Percentiles rank a stretch among this genome's conserved stretches.
Conservation (phyloP, 1,284 basidiomycete species). For the Pseudomicrostroma phylloplanum region DNA sequence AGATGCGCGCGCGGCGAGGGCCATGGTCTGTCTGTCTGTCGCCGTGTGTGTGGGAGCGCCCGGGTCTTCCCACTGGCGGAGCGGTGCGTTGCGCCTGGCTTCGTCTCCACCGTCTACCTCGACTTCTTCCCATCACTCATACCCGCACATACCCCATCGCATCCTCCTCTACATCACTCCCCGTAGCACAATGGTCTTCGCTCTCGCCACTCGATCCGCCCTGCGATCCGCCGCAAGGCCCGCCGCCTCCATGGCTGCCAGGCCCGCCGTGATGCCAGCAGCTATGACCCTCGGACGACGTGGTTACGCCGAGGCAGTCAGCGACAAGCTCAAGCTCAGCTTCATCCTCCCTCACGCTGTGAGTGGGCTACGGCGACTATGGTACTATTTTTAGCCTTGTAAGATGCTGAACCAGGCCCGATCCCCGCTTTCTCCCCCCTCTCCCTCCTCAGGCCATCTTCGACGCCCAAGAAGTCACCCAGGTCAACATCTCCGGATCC, state of each 20-base stretch:
- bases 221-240: conserved; percentile 6
- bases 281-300: conserved; percentile 24
- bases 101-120: too few relatives aligned
- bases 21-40: too few relatives aligned
- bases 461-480: conserved; percentile 38
- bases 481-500: conserved; percentile 43
- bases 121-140: background rate
- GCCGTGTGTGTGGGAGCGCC: too few relatives aligned
- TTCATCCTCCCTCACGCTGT: conserved; percentile 41
- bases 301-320: conserved; percentile 49
- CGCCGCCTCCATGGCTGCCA: conserved; percentile 10
- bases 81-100: too few relatives aligned
- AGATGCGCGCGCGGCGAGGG: too few relatives aligned
- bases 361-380: conserved; percentile 8
- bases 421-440: background rate
- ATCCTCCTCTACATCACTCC: conserved; percentile 2
- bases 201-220: conserved; percentile 12
- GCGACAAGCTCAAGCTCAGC: conserved; percentile 47
- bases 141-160: background rate
- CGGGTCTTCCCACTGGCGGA: too few relatives aligned
- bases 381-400: background rate
- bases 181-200: conserved; percentile 10
- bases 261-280: conserved; percentile 11
- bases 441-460: conserved; percentile 29
- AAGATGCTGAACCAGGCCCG: background rate